Percentiles rank a stretch among this genome's conserved stretches.
Conservation (phyloP, 1,284 basidiomycete species). For the Cutaneotrichosporon cutaneum region DNA sequence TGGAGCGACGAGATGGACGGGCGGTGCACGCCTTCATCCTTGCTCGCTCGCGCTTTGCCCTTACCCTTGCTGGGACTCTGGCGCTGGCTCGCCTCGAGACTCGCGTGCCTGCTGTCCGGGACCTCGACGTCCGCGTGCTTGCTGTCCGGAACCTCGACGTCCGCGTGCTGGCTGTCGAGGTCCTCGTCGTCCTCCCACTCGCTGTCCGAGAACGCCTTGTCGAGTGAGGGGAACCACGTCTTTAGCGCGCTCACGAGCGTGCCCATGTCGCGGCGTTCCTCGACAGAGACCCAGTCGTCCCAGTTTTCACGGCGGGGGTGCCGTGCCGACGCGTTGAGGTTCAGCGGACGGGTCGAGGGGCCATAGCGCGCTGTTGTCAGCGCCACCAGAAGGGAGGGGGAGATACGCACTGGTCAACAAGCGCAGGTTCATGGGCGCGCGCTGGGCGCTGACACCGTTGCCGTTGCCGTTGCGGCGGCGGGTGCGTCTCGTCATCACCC, state of each 20-base stretch:
- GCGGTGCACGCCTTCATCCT: not conserved
- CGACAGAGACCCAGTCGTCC: not conserved
- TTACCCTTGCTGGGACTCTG: not conserved
- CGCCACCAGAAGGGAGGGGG: not conserved
- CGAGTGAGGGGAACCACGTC: not conserved
- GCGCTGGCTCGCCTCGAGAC: not conserved
- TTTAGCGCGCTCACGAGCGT: not conserved
- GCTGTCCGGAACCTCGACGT: not conserved
- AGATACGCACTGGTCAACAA: not conserved
- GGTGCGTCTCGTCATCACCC: not conserved
- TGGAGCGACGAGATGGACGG: not conserved
- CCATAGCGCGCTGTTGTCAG: constrained; percentile 2
- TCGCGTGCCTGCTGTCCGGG: not conserved
- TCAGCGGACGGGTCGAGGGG: not conserved
- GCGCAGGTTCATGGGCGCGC: constrained; percentile 4
- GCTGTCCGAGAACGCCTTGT: not conserved
- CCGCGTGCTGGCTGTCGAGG: not conserved
- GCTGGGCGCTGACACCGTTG: not conserved
- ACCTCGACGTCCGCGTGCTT: not conserved
- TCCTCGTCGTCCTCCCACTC: not conserved
- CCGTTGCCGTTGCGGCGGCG: not conserved
- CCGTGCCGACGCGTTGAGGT: not conserved
- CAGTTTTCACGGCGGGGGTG: not conserved
- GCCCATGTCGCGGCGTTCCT: not conserved
- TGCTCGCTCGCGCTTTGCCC: not conserved